Base-by-base conservation (phyloP, 805 yeast genomes). In the Grigorovia humatica region DNA sequence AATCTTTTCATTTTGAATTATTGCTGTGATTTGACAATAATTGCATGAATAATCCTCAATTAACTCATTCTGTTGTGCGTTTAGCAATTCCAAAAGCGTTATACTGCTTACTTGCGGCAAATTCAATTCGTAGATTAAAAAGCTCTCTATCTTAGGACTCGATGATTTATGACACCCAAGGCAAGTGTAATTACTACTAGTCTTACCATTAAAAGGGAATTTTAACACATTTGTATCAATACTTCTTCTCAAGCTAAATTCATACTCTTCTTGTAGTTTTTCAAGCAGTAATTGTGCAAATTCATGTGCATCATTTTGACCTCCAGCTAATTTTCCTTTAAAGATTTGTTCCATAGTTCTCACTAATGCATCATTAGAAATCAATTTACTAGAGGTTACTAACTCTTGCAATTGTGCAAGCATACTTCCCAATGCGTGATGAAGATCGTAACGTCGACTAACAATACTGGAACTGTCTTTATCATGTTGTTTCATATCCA, bases 271-370 rank as follows among this genome's bases (percentile, higher is more conserved):
- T 48, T 84, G 81, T 48, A 93, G 70, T 0, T 91, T 82, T 60
- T 90, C 96, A 20, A 91, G 70, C 19, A 90, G 74, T 49, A 88
- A 68, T 63, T 88, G 96, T 32, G 91, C 77, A 56, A 93, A 74
- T 62, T 91, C 99, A 60, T 93, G 97, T 0, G 98, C 96, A 70
- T 91, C 99, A 62, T 91, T 96, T 66, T 93, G 99, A 46, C 79
- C 79, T 40, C 85, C 71, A 2, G 95, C 82, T 29, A 93, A 82
- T 56, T 79, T 80, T 3, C 90, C 82, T 51, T 81, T 78, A 68
- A 83, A 85, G 15, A 85, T 81, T 9, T 66, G 67, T 61, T 91
- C 98, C 48, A 93, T 68, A 11, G 80, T 82, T 49, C 77, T 83
- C 18, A 91, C 70, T 48, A 90, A 77, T 1, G 87, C 83, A 90